Percentiles rank a stretch among this genome's conserved stretches.
Evolutionary conservation across 768 basidiomycete species (phyloP).

Genomic region (Leccinum boreale): DNA sequence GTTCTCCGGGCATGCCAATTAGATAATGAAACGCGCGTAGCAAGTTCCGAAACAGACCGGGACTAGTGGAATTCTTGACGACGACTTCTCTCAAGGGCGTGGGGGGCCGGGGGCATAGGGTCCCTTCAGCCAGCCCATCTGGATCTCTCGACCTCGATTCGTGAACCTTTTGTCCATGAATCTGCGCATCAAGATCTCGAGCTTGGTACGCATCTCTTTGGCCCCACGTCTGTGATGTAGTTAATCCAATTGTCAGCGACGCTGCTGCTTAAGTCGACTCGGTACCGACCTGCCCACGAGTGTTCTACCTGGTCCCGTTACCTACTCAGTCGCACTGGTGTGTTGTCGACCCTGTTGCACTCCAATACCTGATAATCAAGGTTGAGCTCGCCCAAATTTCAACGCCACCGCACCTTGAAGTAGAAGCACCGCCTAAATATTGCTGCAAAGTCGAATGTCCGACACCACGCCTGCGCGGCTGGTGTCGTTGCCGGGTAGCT

Average conservation of each 20-base stretch:
- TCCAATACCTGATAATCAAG: not conserved
- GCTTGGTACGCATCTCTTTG: not conserved
- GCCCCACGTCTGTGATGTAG: not conserved
- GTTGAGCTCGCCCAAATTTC: not conserved
- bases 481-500: not conserved
- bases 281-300: not conserved
- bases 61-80: not conserved
- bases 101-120: not conserved
- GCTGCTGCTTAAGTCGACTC: not conserved
- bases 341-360: not conserved
- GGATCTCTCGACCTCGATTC: not conserved
- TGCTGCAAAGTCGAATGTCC: not conserved
- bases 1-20: not conserved
- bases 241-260: not conserved
- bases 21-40: not conserved
- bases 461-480: not conserved
- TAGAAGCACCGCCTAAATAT: too few relatives aligned
- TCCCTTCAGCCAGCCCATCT: not conserved
- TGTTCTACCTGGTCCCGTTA: not conserved
- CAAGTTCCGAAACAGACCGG: not conserved
- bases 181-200: not conserved
- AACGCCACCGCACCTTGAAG: too few relatives aligned
- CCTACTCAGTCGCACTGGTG: not conserved
- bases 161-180: not conserved
- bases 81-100: not conserved